phyloP scores from a whole-genome alignment of 495 filamentous ascomycete genomes.

The Aspergillus cavernicola region DNA sequence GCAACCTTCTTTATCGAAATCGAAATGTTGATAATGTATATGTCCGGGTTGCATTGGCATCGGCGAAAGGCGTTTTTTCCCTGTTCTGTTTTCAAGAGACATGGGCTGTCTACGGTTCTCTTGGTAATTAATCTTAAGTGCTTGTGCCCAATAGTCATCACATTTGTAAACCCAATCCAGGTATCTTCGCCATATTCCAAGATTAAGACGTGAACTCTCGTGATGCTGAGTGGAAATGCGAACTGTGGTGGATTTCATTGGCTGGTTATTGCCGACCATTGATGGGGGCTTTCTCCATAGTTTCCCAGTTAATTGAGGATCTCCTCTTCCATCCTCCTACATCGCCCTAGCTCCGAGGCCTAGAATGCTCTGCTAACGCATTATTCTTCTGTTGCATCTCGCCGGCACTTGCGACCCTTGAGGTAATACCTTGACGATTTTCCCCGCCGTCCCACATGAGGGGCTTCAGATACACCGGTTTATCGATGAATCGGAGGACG shows the following conservation, averaged over 20 bases:
- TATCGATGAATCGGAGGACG: conserved; percentile 18
- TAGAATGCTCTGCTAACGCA: neutral
- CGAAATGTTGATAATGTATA: conserved; percentile 2
- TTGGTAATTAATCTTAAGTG: neutral
- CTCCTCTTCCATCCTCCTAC: neutral
- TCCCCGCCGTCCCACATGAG: conserved; percentile 3
- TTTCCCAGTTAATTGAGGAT: neutral
- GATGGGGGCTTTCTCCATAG: conserved; percentile 7
- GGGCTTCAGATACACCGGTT: conserved; percentile 1
- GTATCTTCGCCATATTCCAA: neutral
- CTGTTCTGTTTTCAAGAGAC: conserved; percentile 13
- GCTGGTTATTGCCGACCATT: conserved; percentile 5
- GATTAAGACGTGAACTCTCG: neutral
- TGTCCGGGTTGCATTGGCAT: conserved; percentile 24
- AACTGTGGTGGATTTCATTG: conserved; percentile 6
- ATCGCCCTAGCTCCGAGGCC: conserved; percentile 1
- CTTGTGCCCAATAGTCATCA: too few relatives aligned
- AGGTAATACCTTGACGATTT: neutral
- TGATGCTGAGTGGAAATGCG: neutral
- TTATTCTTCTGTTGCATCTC: neutral
- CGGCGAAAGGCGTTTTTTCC: conserved; percentile 22
- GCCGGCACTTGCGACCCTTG: neutral
- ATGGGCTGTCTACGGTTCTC: neutral
- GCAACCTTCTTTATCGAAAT: too few relatives aligned
- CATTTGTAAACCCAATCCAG: neutral